Base-by-base conservation (phyloP, 805 yeast species). In the Debaryomyces prosopidis region DNA sequence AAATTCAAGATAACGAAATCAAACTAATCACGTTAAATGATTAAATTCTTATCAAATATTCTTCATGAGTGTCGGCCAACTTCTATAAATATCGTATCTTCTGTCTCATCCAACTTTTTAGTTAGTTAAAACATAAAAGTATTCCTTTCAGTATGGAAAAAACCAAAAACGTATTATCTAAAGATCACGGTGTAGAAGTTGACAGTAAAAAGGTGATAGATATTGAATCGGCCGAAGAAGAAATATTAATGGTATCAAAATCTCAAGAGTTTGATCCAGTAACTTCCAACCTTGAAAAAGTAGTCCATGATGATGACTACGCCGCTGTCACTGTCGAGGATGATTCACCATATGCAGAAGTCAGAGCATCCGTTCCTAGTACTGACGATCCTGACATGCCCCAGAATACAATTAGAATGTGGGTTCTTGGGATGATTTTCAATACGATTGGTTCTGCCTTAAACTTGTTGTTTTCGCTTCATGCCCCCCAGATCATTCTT, bases 261-360 rank as follows among this genome's bases (percentile, higher is more conserved):
- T 64, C 69, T 3, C 60, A 58, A 39, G 71, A 66, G 39, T 66
- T 62, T 41, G 71, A 66, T 50, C 66, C 69, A 0, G 58, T 66
- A 20, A 57, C 68, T 31, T 63, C 68, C 12, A 44, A 57, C 31
- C 42, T 63, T 37, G 52, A 48, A 6, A 40, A 58, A 39, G 63
- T 54, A 5, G 49, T 62, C 23, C 34, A 54, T 26, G 57, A 53
- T 7, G 71, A 66, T 47, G 75, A 66, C 23, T 70, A 69, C 43
- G 69, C 71, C 40, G 78, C 77, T 17, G 68, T 71, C 27, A 53
- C 63, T 26, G 67, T 69, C 58, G 64, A 76, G 52, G 71, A 60
- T 36, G 59, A 71, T 52, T 66, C 72, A 16, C 86, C 87, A 8
- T 83, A 82, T 57, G 80, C 85, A 1, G 88, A 83, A 61, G 87